Evolutionary conservation across 805 yeast species (phyloP).

Genomic region (Zygoascus tannicola): DNA sequence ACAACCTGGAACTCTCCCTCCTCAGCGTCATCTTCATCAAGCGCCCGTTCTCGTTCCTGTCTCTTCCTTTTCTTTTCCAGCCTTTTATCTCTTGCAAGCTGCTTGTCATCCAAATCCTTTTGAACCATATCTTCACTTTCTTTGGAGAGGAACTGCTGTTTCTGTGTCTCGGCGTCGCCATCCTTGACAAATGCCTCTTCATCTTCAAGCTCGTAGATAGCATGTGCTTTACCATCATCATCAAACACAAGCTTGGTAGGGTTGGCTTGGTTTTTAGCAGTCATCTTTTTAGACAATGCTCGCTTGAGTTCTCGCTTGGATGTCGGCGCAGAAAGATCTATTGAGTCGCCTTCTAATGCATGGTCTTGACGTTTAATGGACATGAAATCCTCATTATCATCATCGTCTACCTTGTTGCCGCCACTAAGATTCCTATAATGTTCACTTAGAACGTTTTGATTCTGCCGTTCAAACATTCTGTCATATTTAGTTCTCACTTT

Average conservation of each 20-base stretch:
- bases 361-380: slow-evolving; percentile 72
- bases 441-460: slow-evolving; percentile 84
- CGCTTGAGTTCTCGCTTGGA: slow-evolving; percentile 80
- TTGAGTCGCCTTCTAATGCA: slow-evolving; percentile 44
- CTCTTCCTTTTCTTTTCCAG: slow-evolving; percentile 84
- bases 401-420: slow-evolving; percentile 35
- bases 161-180: slow-evolving; percentile 62
- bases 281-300: slow-evolving; percentile 78
- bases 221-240: slow-evolving; percentile 90
- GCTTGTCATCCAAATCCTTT: slow-evolving; percentile 73
- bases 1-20: slow-evolving; percentile 27
- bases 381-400: slow-evolving; percentile 76
- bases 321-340: slow-evolving; percentile 46
- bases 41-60: slow-evolving; percentile 63
- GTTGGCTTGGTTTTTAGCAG: slow-evolving; percentile 49
- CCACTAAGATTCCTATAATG: slow-evolving; percentile 72
- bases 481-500: slow-evolving; percentile 81
- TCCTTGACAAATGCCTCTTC: slow-evolving; percentile 73
- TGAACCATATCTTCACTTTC: slow-evolving; percentile 62
- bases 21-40: slow-evolving; percentile 26
- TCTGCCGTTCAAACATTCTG: slow-evolving; percentile 89
- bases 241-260: slow-evolving; percentile 80
- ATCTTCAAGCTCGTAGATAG: slow-evolving; percentile 81
- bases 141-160: slow-evolving; percentile 51
- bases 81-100: slow-evolving; percentile 62